Conservation (phyloP, 2,329 filamentous ascomycete species). For the Aspergillus novoparasiticus region DNA sequence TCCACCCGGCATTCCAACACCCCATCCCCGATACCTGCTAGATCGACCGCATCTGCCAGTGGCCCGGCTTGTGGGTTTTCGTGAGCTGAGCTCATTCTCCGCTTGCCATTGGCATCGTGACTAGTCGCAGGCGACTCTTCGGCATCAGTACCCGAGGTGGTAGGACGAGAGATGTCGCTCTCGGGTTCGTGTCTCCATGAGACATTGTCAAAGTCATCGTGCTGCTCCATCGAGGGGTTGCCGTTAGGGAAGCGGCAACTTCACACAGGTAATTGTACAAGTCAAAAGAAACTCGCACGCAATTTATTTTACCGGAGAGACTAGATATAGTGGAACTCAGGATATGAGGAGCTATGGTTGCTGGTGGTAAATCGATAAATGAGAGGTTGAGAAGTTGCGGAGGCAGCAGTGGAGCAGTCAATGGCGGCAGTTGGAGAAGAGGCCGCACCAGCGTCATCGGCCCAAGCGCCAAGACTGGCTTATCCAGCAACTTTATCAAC, state of each 20-base stretch:
- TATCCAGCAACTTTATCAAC: neutral
- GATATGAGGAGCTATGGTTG: conserved; percentile 6
- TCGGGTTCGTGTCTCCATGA: conserved; percentile 71
- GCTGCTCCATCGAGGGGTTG: conserved; percentile 45
- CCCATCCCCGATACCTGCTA: conserved; percentile 69
- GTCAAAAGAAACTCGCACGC: neutral
- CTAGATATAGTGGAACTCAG: neutral
- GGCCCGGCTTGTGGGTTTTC: conserved; percentile 53
- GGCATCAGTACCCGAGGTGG: conserved; percentile 44
- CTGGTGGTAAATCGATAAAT: conserved; percentile 8
- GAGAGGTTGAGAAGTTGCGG: conserved; percentile 12
- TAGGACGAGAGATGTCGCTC: conserved; percentile 47
- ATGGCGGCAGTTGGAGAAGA: conserved; percentile 18
- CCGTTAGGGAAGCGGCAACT: conserved; percentile 11
- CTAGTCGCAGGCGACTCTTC: conserved; percentile 37
- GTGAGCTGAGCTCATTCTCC: conserved; percentile 48
- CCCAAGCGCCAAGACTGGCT: conserved; percentile 11
- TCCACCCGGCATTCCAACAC: conserved; percentile 81
- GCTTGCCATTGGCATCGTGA: conserved; percentile 52
- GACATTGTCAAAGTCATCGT: conserved; percentile 78
- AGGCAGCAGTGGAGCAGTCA: conserved; percentile 11
- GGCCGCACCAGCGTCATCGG: conserved; percentile 26
- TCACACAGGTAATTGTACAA: neutral
- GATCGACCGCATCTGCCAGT: conserved; percentile 58
- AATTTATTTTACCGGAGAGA: neutral